A percentile compares a stretch with the other conserved stretches of the same genome.
Conservation (phyloP, 495 filamentous ascomycete species). For the Hypoxylon subgilvum region DNA sequence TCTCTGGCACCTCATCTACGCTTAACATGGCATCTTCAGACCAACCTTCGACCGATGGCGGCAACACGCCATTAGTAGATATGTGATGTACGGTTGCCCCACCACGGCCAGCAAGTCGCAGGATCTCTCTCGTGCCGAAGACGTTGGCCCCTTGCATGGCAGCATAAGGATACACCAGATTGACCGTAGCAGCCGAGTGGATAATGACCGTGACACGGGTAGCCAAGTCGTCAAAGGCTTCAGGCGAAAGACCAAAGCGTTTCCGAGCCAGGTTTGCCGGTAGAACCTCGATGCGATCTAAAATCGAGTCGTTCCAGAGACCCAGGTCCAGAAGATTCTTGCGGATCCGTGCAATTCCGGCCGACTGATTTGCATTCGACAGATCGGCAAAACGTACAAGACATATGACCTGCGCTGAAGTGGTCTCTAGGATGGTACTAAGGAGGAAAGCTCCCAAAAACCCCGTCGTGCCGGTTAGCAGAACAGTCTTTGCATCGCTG, state of each 20-base stretch:
- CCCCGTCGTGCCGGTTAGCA: conserved; percentile 51
- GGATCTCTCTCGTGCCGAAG: conserved; percentile 66
- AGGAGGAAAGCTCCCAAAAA: conserved; percentile 52
- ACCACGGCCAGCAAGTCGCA: conserved; percentile 64
- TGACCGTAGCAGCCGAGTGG: conserved; percentile 70
- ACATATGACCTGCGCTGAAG: conserved; percentile 68
- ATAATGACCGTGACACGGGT: conserved; percentile 65
- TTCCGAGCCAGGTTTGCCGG: conserved; percentile 67
- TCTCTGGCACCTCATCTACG: conserved; percentile 64
- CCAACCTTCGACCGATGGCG: conserved; percentile 65
- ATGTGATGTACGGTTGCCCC: conserved; percentile 73
- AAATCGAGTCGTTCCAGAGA: conserved; percentile 68
- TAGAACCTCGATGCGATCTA: conserved; percentile 71
- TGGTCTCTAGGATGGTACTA: conserved; percentile 52
- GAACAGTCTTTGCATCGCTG: conserved; percentile 60
- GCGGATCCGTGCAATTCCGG: conserved; percentile 63
- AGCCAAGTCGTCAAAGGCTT: conserved; percentile 63
- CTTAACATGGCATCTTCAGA: conserved; percentile 62
- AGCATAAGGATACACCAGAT: conserved; percentile 71
- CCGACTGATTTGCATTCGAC: conserved; percentile 57
- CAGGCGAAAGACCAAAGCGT: conserved; percentile 62
- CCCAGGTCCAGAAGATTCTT: conserved; percentile 69
- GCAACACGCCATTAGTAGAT: conserved; percentile 72
- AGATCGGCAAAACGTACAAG: conserved; percentile 69
- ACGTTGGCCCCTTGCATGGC: conserved; percentile 65